A percentile compares a stretch with the other conserved stretches of the same genome.
These are phyloP conservation scores for Calocybe gangraenosa DNA, from an alignment of 768 basidiomycete genomes.

Conservation along the genomic window DNA sequence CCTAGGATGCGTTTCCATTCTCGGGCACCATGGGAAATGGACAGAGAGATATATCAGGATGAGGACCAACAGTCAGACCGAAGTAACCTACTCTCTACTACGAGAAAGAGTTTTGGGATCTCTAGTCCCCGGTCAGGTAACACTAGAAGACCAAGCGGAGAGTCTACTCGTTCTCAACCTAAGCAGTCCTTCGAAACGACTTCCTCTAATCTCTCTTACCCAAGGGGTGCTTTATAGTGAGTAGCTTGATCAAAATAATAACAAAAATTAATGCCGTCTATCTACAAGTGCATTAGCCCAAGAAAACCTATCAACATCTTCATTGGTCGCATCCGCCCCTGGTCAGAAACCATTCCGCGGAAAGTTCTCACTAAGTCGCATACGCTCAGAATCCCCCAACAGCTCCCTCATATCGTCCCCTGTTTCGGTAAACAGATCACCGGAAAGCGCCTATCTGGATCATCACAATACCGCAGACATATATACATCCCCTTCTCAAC, in stretches of 20 bases:
- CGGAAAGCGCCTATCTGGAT: conserved; percentile 18
- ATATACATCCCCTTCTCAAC: conserved; percentile 11
- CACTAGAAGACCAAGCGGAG: conserved; percentile 54
- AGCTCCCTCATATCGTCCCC: conserved; percentile 26
- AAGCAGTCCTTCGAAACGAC: conserved; percentile 57
- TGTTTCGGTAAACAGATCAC: conserved; percentile 24
- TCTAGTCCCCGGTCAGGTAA: conserved; percentile 40
- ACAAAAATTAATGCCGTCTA: neutral
- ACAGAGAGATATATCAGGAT: conserved; percentile 40
- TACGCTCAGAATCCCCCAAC: conserved; percentile 29
- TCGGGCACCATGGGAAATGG: conserved; percentile 77
- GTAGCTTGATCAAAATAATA: conserved; percentile 22
- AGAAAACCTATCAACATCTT: conserved; percentile 55
- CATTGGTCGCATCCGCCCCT: conserved; percentile 34
- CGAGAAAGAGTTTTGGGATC: conserved; percentile 41
- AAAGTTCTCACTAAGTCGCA: conserved; percentile 40
- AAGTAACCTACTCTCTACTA: conserved; percentile 21
- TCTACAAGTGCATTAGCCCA: conserved; percentile 51
- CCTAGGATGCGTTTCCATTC: conserved; percentile 82
- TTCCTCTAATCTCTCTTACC: conserved; percentile 44
- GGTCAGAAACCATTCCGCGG: conserved; percentile 32
- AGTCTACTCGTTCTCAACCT: conserved; percentile 52
- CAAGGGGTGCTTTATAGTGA: conserved; percentile 57
- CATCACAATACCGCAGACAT: conserved; percentile 4
- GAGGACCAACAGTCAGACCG: conserved; percentile 45